phyloP scores from a whole-genome alignment of 1,139 yeast species.

The Diutina siamensis region DNA sequence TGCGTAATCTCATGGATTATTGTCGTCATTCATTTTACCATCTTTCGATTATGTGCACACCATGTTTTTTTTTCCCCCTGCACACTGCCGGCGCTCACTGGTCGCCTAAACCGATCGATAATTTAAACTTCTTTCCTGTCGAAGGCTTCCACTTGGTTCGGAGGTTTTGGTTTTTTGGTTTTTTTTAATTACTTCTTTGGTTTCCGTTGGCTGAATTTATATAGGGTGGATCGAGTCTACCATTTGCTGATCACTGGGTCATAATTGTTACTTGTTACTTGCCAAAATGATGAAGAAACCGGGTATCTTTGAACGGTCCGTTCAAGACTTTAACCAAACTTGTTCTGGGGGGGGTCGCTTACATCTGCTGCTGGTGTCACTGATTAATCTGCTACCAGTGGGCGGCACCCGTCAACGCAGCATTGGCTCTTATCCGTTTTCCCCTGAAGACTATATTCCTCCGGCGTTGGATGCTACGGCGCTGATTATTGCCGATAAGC shows the following conservation, averaged over 20 bases:
- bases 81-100: neutral
- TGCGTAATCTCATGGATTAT: neutral
- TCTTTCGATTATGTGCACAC: neutral
- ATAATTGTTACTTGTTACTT: neutral
- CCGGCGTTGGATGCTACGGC: slow-evolving; percentile 79
- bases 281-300: neutral
- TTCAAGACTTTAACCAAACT: slow-evolving; percentile 29
- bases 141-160: neutral
- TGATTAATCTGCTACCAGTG: slow-evolving; percentile 9
- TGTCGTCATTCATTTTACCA: neutral
- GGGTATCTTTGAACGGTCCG: slow-evolving; percentile 48
- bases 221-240: neutral
- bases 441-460: slow-evolving; percentile 56
- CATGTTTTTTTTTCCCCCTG: no score
- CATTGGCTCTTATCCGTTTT: slow-evolving; percentile 9
- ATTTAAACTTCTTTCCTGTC: neutral
- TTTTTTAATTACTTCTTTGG: neutral
- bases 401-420: slow-evolving; percentile 9
- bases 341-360: slow-evolving; percentile 5
- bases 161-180: neutral
- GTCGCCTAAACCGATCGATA: neutral
- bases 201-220: neutral
- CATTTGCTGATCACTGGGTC: neutral
- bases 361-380: slow-evolving; percentile 8
- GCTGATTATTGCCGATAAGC: slow-evolving; percentile 43